Conservation (phyloP, 192 early-diverging fungal genomes). For the Entophlyctis luteolus region DNA sequence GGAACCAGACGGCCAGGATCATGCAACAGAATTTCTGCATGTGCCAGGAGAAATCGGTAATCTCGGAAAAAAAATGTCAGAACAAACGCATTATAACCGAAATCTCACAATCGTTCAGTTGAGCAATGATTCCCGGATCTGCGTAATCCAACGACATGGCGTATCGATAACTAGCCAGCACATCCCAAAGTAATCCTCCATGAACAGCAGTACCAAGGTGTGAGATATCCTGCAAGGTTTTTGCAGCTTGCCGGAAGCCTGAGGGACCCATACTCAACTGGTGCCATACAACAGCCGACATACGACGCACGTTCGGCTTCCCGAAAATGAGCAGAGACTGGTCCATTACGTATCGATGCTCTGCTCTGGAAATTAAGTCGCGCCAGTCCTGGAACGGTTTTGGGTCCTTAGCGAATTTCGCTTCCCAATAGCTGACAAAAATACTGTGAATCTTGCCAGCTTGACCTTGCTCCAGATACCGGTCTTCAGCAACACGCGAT, state of each 20-base stretch:
- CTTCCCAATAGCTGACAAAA: constrained; percentile 25
- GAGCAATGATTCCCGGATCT: constrained; percentile 7
- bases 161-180: constrained; percentile 24
- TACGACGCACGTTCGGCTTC: constrained; percentile 16
- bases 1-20: constrained; percentile 26
- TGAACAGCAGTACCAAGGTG: constrained; percentile 23
- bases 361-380: not conserved
- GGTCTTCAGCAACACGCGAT: constrained; percentile 23
- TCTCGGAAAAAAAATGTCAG: not conserved
- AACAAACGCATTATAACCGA: not conserved
- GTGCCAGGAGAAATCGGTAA: constrained; percentile 25
- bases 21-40: constrained; percentile 12
- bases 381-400: constrained; percentile 20
- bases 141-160: constrained; percentile 17
- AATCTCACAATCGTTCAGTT: constrained; percentile 25
- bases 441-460: constrained; percentile 18
- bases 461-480: constrained; percentile 27
- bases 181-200: constrained; percentile 29
- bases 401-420: constrained; percentile 21
- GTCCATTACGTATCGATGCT: constrained; percentile 19
- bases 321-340: constrained; percentile 28
- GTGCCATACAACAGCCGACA: constrained; percentile 27
- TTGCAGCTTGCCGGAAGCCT: constrained; percentile 18
- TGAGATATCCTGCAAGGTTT: constrained; percentile 28
- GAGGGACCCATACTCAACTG: constrained; percentile 13